phyloP scores from a whole-genome alignment of 768 basidiomycete species.

The Calocybe gangraenosa region DNA sequence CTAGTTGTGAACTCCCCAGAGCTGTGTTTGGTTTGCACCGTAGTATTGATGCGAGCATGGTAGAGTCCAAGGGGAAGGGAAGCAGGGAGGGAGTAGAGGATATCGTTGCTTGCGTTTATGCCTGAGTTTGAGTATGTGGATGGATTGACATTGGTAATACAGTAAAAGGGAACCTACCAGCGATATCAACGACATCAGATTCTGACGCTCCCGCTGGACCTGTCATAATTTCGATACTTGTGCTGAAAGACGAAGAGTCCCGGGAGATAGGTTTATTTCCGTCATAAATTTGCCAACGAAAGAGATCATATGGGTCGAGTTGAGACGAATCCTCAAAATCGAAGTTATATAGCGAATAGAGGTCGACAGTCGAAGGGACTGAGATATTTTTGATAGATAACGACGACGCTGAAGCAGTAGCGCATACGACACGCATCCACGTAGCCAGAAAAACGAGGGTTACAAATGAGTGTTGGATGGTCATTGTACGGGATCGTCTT shows the following conservation, averaged over 20 bases:
- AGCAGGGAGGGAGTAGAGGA: constrained; percentile 4
- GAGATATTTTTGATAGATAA: neutral
- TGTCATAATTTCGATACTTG: neutral
- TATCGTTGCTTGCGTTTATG: neutral
- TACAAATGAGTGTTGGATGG: no score
- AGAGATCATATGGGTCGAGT: neutral
- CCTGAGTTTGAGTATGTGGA: neutral
- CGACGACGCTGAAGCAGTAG: no score
- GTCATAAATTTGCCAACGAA: neutral
- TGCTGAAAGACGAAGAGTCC: neutral
- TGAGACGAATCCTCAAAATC: neutral
- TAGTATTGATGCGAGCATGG: constrained; percentile 1
- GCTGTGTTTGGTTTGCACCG: neutral
- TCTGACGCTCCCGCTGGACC: neutral
- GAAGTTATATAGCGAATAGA: neutral
- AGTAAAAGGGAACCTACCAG: neutral
- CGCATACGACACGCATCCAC: no score
- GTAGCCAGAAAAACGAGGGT: no score
- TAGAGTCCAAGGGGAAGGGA: constrained; percentile 7
- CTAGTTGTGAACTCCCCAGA: neutral
- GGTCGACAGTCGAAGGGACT: neutral
- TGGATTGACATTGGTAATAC: neutral
- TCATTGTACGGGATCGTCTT: no score
- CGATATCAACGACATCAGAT: constrained; percentile 8
- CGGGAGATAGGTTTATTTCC: neutral